Percentiles rank a stretch among this genome's conserved stretches.
phyloP scores from a whole-genome alignment of 78 protist genomes.

The Cavenderia fasciculata region DNA sequence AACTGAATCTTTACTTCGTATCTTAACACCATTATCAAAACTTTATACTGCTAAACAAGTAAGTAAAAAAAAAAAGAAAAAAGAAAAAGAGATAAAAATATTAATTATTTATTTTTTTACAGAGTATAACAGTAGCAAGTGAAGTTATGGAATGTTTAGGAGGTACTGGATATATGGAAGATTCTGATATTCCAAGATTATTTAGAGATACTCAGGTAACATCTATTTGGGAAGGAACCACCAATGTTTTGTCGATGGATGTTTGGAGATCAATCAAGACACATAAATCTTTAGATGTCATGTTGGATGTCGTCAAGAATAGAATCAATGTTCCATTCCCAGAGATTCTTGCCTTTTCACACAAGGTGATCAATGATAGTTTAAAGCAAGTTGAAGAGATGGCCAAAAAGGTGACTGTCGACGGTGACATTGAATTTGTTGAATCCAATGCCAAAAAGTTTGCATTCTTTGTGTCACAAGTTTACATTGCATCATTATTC shows the following conservation, averaged over 20 bases:
- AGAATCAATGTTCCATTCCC: background rate
- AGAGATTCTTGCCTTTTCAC: background rate
- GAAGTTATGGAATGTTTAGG: constrained; percentile 82
- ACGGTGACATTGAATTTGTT: constrained; percentile 31
- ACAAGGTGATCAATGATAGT: constrained; percentile 2
- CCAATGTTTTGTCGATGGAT: constrained; percentile 84
- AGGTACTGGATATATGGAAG: constrained; percentile 89
- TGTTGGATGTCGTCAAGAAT: background rate
- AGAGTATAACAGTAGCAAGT: constrained; percentile 32
- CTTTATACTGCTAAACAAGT: constrained; percentile 76
- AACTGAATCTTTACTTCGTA: constrained; percentile 57
- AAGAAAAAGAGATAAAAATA: background rate
- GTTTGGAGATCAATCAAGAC: constrained; percentile 63
- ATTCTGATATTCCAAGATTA: constrained; percentile 72
- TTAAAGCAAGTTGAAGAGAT: background rate
- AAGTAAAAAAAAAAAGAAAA: too few relatives aligned
- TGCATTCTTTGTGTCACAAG: constrained; percentile 18
- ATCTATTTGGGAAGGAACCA: constrained; percentile 87
- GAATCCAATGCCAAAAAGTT: constrained; percentile 53
- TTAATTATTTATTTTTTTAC: background rate
- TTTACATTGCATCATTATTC: constrained; percentile 57
- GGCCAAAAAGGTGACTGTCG: constrained; percentile 8
- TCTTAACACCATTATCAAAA: constrained; percentile 77
- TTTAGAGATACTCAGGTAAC: constrained; percentile 79
- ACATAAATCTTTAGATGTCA: constrained; percentile 5